Base-by-base conservation (phyloP, 1,139 yeast species). In the Suhomyces anneliseae region DNA sequence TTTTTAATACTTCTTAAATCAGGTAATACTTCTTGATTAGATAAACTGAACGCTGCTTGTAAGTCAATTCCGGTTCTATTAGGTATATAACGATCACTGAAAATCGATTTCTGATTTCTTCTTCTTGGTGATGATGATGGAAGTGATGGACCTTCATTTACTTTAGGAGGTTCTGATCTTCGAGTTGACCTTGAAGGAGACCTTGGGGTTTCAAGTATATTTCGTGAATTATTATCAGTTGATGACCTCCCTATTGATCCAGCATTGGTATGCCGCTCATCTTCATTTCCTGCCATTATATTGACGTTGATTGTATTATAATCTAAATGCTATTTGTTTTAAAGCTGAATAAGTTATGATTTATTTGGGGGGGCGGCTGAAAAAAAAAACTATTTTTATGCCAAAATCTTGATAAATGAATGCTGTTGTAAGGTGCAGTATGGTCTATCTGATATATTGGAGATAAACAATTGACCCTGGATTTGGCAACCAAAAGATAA, bases 81-180 rank as follows among this genome's bases (percentile, higher is more conserved):
- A 7, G 98, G 98, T 38, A 93, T 88, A 65, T 84, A 90, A 46
- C 99, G 69, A 64, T 92, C 98, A 50, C 89, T 83, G 64, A 85
- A 87, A 15, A 78, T 68, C 7, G 76, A 62, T 50, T 75, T 74
- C 42, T 73, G 72, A 47, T 66, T 65, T 49, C 78, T 60, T 53
- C 79, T 64, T 51, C 77, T 58, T 9, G 78, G 76, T 43, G 81
- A 60, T 40, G 70, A 54, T 51, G 74, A 57, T 49, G 68, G 61
- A 15, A 64, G 35, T 4, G 60, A 36, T 2, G 46, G 52, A 0
- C 58, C 61, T 24, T 68, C 70, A 40, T 58, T 58, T 10, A 55
- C 47, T 24, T 60, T 56, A 1, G 76, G 76, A 3, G 75, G 73
- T 8, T 70, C 72, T 34, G 65, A 43, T 29, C 51, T 59, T 39